Evolutionary conservation across 2,329 filamentous ascomycete genomes (phyloP).

Genomic region (Penicillium palitans): DNA sequence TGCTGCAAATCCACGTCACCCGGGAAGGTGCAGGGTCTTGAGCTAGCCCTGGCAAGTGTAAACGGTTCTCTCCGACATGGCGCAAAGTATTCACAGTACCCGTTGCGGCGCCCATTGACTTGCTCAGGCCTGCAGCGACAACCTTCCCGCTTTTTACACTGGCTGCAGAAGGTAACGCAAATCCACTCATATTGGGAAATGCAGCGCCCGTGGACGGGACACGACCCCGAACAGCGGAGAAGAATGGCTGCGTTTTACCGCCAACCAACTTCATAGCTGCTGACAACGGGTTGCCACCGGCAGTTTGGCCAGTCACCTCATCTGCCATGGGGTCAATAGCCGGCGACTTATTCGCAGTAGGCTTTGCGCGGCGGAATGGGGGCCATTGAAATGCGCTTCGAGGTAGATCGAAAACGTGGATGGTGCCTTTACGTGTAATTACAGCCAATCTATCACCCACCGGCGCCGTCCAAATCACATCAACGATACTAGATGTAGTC

Average conservation of each 20-base stretch:
- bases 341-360: conserved; percentile 38
- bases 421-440: conserved; percentile 90
- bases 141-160: conserved; percentile 49
- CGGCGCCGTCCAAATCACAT: conserved; percentile 82
- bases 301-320: conserved; percentile 48
- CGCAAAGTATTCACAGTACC: conserved; percentile 51
- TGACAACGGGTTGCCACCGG: conserved; percentile 55
- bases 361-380: conserved; percentile 58
- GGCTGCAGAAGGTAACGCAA: conserved; percentile 49
- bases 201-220: conserved; percentile 49
- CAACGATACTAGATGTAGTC: conserved; percentile 86
- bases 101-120: conserved; percentile 51
- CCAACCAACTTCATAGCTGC: conserved; percentile 70
- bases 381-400: conserved; percentile 84
- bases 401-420: conserved; percentile 88
- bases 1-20: conserved; percentile 49
- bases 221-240: conserved; percentile 64
- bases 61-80: conserved; percentile 50
- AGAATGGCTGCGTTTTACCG: conserved; percentile 59
- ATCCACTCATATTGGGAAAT: conserved; percentile 45
- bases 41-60: conserved; percentile 46
- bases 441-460: conserved; percentile 81
- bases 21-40: conserved; percentile 44
- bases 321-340: conserved; percentile 48
- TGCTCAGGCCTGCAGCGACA: conserved; percentile 52